Evolutionary conservation across 2,329 filamentous ascomycete genomes (phyloP).

Genomic region (Epichloe elymi): DNA sequence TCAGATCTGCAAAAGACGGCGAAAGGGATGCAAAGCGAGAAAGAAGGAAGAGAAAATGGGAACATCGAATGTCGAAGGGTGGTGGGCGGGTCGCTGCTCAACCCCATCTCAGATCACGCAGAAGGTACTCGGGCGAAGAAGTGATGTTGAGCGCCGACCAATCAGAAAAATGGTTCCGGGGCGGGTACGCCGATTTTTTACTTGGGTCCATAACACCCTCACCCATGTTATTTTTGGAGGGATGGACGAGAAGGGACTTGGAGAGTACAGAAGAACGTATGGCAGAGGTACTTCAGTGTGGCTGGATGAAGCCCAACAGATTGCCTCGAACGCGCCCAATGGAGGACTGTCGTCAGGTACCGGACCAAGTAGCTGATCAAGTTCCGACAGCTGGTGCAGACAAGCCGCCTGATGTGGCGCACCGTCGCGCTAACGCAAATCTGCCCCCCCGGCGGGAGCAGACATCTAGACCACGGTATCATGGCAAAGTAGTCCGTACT

Average conservation of each 20-base stretch:
- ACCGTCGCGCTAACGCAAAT: constrained; percentile 7
- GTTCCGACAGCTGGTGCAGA: neutral
- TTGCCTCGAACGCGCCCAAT: no score
- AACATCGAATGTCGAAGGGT: constrained; percentile 7
- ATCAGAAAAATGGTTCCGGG: constrained; percentile 26
- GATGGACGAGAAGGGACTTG: neutral
- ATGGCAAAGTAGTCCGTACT: neutral
- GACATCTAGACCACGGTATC: neutral
- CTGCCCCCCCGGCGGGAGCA: constrained; percentile 5
- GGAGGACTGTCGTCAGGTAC: neutral
- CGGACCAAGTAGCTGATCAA: neutral
- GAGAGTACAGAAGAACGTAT: neutral
- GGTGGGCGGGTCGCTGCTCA: constrained; percentile 11
- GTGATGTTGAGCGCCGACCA: constrained; percentile 21
- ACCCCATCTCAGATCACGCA: constrained; percentile 19
- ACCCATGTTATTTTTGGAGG: neutral
- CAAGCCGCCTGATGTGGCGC: constrained; percentile 8
- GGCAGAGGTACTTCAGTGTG: neutral
- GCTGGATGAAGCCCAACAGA: neutral
- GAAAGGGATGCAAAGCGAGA: constrained; percentile 15
- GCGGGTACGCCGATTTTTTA: constrained; percentile 21
- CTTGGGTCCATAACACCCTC: constrained; percentile 9
- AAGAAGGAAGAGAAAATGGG: constrained; percentile 9
- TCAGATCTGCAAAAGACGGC: constrained; percentile 1
- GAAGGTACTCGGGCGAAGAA: constrained; percentile 20